Evolutionary conservation across 2,329 filamentous ascomycete species (phyloP).

Genomic region (Fusarium buharicum): DNA sequence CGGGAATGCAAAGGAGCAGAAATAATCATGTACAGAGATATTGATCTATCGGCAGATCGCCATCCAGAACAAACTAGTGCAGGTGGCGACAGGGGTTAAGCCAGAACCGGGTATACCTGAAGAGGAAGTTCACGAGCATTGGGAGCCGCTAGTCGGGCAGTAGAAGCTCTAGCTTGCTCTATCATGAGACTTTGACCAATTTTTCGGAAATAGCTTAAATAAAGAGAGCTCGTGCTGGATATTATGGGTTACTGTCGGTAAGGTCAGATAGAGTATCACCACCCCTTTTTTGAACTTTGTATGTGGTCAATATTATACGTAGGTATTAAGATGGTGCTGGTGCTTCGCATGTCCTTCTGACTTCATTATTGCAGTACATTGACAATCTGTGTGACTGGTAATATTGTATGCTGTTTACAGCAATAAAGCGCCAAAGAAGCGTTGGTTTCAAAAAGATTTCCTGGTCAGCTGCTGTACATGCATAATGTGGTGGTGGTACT

Average conservation of each 20-base stretch:
- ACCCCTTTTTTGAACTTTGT: not conserved
- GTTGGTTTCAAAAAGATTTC: too few species aligned
- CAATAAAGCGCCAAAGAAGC: too few species aligned
- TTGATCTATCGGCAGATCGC: conserved; percentile 29
- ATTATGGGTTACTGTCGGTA: conserved; percentile 14
- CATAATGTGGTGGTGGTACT: too few species aligned
- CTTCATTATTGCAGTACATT: not conserved
- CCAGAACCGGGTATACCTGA: conserved; percentile 29
- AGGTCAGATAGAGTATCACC: conserved; percentile 2
- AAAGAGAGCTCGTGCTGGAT: conserved; percentile 1
- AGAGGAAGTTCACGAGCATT: conserved; percentile 32
- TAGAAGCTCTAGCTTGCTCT: conserved; percentile 19
- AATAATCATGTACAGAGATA: conserved; percentile 7
- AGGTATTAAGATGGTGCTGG: not conserved
- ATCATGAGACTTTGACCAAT: conserved; percentile 12
- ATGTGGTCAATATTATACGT: not conserved
- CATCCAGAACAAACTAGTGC: conserved; percentile 24
- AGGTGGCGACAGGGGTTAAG: conserved; percentile 30
- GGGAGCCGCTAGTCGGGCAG: conserved; percentile 30
- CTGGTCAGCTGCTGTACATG: too few species aligned
- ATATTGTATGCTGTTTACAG: too few species aligned
- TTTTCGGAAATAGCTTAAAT: conserved; percentile 24
- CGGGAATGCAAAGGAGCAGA: conserved; percentile 11
- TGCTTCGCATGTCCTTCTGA: not conserved
- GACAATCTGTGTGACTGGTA: too few species aligned